Evolutionary conservation across 805 yeast species (phyloP).

Genomic region (Candida maris): DNA sequence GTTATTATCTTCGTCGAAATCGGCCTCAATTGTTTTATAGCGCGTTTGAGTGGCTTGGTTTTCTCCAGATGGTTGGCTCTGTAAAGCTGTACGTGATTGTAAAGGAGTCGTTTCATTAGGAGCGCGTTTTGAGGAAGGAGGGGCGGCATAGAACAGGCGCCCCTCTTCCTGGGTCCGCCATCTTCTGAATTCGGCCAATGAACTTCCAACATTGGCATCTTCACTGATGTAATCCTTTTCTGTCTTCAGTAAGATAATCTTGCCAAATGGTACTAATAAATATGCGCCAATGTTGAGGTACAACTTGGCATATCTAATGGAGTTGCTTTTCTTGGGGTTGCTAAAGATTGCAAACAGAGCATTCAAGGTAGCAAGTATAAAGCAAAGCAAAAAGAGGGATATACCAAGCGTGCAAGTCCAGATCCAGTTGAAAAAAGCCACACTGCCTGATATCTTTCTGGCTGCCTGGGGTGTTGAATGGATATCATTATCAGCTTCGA

Average conservation of each 20-base stretch:
- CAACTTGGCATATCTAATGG: conserved; percentile 59
- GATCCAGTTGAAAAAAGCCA: conserved; percentile 60
- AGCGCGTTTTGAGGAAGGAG: conserved; percentile 21
- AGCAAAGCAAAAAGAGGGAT: conserved; percentile 50
- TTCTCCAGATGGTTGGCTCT: conserved; percentile 1
- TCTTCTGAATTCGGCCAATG: conserved; percentile 75
- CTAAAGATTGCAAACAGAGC: conserved; percentile 41
- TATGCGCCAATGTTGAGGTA: conserved; percentile 65
- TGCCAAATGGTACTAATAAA: conserved; percentile 84
- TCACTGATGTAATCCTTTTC: conserved; percentile 81
- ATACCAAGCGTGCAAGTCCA: conserved; percentile 80
- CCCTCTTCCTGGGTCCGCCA: conserved; percentile 86
- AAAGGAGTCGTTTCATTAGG: conserved; percentile 21
- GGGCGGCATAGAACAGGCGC: conserved; percentile 75
- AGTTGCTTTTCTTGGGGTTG: conserved; percentile 41
- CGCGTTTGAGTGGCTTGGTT: conserved; percentile 1
- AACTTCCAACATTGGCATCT: conserved; percentile 85
- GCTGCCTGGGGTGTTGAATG: conserved; percentile 61
- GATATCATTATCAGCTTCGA: conserved; percentile 88
- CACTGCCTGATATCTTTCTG: conserved; percentile 55
- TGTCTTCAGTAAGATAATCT: conserved; percentile 69
- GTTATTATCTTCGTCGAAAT: conserved; percentile 28
- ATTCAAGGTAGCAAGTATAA: conserved; percentile 45
- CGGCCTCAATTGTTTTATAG: conserved; percentile 6
- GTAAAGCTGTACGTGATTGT: conserved; percentile 1